Percentiles rank a stretch among this genome's conserved stretches.
These are phyloP conservation scores for Exidia glandulosa DNA, from an alignment of 768 basidiomycete species.

Conservation along the genomic window DNA sequence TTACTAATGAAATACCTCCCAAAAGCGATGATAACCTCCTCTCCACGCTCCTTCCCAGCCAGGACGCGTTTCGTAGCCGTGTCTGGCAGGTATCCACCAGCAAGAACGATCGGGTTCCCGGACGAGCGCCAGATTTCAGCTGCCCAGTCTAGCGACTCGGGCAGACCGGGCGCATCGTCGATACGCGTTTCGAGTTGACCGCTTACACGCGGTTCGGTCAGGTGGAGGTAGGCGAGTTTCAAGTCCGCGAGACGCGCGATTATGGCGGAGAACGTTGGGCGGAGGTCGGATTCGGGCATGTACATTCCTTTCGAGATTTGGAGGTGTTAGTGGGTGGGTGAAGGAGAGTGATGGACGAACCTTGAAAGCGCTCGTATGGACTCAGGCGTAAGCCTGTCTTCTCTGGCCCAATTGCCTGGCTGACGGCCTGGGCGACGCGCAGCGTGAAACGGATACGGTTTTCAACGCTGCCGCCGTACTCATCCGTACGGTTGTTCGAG, in stretches of 20 bases:
- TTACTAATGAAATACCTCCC: conserved; percentile 4
- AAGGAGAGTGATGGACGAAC: neutral
- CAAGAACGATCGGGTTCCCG: neutral
- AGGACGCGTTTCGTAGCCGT: neutral
- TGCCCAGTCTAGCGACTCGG: neutral
- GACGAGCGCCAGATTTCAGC: neutral
- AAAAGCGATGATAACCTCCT: conserved; percentile 1
- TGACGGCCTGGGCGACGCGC: conserved; percentile 43
- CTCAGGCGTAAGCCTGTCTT: conserved; percentile 46
- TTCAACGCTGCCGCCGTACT: conserved; percentile 58
- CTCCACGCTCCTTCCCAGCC: neutral
- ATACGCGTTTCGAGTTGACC: neutral
- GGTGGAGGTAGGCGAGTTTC: conserved; percentile 21
- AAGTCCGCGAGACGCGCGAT: conserved; percentile 12
- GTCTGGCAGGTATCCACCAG: conserved; percentile 1
- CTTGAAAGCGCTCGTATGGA: conserved; percentile 18
- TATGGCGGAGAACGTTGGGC: conserved; percentile 8
- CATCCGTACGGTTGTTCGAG: conserved; percentile 49
- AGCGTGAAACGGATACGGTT: conserved; percentile 45
- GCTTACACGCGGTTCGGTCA: conserved; percentile 9
- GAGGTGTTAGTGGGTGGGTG: neutral
- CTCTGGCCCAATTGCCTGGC: conserved; percentile 39
- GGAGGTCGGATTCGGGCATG: neutral
- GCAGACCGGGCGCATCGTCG: neutral
- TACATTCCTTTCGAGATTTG: neutral